Percentiles rank a stretch among this genome's conserved stretches.
phyloP scores from a whole-genome alignment of 2,329 filamentous ascomycete species.

The Fonsecaea multimorphosa region DNA sequence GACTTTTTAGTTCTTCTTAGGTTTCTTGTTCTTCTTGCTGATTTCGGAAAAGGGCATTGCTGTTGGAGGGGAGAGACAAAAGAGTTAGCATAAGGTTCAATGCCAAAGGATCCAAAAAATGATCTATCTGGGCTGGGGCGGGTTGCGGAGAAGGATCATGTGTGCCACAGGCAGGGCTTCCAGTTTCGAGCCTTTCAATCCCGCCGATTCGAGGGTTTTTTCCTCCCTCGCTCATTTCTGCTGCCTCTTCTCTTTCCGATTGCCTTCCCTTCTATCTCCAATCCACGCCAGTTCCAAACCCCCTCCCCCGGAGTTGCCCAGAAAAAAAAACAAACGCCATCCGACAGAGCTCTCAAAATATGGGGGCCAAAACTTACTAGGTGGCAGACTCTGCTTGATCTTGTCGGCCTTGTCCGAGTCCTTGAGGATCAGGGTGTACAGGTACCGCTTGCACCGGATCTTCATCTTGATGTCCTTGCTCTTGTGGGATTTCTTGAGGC shows the following conservation, averaged over 20 bases:
- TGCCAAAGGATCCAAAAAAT: background rate
- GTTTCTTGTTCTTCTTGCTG: slow-evolving; percentile 41
- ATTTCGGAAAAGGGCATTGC: slow-evolving; percentile 39
- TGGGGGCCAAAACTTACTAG: slow-evolving; percentile 73
- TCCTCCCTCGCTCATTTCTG: background rate
- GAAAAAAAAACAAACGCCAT: too few relatives aligned
- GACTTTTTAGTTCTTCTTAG: slow-evolving; percentile 37
- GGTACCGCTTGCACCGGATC: slow-evolving; percentile 94
- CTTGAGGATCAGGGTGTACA: slow-evolving; percentile 99
- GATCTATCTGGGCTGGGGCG: background rate
- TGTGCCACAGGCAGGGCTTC: too few relatives aligned
- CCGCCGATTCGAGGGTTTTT: background rate
- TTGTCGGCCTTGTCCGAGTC: slow-evolving; percentile 99
- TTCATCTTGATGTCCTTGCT: slow-evolving; percentile 94
- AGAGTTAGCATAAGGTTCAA: slow-evolving; percentile 17
- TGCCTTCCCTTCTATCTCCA: background rate
- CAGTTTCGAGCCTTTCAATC: background rate
- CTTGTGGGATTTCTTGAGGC: slow-evolving; percentile 96
- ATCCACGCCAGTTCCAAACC: background rate
- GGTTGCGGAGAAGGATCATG: background rate
- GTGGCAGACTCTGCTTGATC: slow-evolving; percentile 98
- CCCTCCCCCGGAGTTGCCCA: background rate
- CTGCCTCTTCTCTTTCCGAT: background rate
- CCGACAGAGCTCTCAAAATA: too few relatives aligned
- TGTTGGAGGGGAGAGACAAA: slow-evolving; percentile 16